Conservation (phyloP, 164 flowering plant genomes). For the Nelumbo lutea region DNA sequence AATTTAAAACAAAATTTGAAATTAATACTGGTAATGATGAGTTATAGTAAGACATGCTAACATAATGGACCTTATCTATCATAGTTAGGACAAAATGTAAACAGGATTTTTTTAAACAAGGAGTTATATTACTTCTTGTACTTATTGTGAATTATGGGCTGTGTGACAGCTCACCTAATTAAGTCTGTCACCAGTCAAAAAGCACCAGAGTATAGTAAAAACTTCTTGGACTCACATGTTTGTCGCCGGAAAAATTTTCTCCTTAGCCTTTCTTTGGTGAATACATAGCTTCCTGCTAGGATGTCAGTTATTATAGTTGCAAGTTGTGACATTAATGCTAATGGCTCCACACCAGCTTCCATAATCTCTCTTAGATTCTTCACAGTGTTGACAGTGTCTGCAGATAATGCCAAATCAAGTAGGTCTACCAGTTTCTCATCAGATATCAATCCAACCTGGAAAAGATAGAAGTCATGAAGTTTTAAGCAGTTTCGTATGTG, state of each 20-base stretch:
- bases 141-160: too few species aligned
- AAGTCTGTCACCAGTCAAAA: background rate
- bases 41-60: too few species aligned
- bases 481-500: conserved; percentile 5
- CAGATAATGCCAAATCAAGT: conserved; percentile 95
- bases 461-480: background rate
- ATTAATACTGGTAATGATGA: too few species aligned
- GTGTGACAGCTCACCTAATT: too few species aligned
- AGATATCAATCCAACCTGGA: conserved; percentile 91
- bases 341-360: conserved; percentile 94
- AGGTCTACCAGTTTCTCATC: conserved; percentile 95
- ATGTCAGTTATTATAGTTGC: conserved; percentile 95
- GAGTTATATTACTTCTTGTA: too few species aligned
- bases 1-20: too few species aligned
- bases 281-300: conserved; percentile 86
- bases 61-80: too few species aligned
- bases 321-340: conserved; percentile 96
- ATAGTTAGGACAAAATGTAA: too few species aligned
- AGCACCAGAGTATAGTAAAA: background rate
- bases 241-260: conserved; percentile 77
- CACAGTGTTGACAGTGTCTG: conserved; percentile 96
- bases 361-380: conserved; percentile 82
- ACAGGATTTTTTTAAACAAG: too few species aligned
- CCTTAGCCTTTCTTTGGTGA: conserved; percentile 56
- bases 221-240: conserved; percentile 52